Evolutionary conservation across 805 yeast species (phyloP).

Genomic region (Priceomyces carsonii): DNA sequence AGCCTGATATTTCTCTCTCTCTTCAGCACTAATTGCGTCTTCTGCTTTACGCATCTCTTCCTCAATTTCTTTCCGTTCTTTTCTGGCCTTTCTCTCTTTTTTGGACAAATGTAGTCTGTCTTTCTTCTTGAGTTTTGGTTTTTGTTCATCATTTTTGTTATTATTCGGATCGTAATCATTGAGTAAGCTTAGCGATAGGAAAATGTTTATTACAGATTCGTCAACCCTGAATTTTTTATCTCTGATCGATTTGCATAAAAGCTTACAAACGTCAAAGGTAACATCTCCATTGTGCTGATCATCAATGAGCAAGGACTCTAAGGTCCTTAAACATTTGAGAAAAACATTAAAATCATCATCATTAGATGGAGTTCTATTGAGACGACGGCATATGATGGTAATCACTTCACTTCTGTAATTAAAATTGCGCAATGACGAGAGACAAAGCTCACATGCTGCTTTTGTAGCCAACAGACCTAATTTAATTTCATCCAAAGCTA

Average conservation of each 20-base stretch:
- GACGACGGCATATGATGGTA: slow-evolving; percentile 63
- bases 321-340: slow-evolving; percentile 57
- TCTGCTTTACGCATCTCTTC: slow-evolving; percentile 89
- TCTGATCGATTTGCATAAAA: slow-evolving; percentile 67
- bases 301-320: slow-evolving; percentile 70
- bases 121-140: slow-evolving; percentile 67
- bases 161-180: slow-evolving; percentile 72
- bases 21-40: slow-evolving; percentile 81
- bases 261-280: slow-evolving; percentile 69
- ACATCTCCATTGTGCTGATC: slow-evolving; percentile 81
- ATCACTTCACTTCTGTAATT: slow-evolving; percentile 79
- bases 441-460: slow-evolving; percentile 75
- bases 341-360: slow-evolving; percentile 49
- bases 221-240: slow-evolving; percentile 78
- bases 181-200: slow-evolving; percentile 65
- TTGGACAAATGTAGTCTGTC: slow-evolving; percentile 91
- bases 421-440: slow-evolving; percentile 69
- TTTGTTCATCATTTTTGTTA: slow-evolving; percentile 42
- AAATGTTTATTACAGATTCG: slow-evolving; percentile 73
- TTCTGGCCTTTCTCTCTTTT: slow-evolving; percentile 82
- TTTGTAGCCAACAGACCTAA: slow-evolving; percentile 62
- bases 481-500: slow-evolving; percentile 34
- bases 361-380: slow-evolving; percentile 60
- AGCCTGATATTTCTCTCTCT: slow-evolving; percentile 82
- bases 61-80: slow-evolving; percentile 84